phyloP scores from a whole-genome alignment of 1,284 basidiomycete species.

The Grifola frondosa region DNA sequence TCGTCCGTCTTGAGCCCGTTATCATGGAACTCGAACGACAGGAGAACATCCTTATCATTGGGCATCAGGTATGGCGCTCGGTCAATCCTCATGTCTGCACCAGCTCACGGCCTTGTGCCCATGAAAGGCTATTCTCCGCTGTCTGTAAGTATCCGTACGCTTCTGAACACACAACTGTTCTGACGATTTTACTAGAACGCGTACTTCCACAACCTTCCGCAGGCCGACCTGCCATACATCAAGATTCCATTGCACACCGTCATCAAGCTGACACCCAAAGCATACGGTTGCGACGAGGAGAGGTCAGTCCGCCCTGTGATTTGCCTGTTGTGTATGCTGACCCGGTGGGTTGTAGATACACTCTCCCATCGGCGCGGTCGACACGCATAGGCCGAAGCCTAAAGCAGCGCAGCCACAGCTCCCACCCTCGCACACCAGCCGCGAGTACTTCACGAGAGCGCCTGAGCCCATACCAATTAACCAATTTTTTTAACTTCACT shows the following conservation, averaged over 20 bases:
- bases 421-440: conserved; percentile 33
- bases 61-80: conserved; percentile 72
- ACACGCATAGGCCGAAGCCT: conserved; percentile 93
- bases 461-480: no score
- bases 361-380: conserved; percentile 86
- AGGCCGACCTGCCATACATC: conserved; percentile 96
- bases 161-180: not conserved
- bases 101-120: conserved; percentile 11
- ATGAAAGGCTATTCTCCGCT: conserved; percentile 91
- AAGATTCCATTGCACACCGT: conserved; percentile 97
- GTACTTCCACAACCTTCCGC: conserved; percentile 91
- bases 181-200: conserved; percentile 84
- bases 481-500: no score
- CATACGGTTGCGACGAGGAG: conserved; percentile 98
- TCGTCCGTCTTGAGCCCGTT: conserved; percentile 94
- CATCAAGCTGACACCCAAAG: conserved; percentile 97
- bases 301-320: conserved; percentile 47
- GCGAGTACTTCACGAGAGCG: conserved; percentile 33
- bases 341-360: conserved; percentile 51
- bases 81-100: not conserved
- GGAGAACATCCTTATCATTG: conserved; percentile 95
- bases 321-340: not conserved
- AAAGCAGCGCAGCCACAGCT: conserved; percentile 15
- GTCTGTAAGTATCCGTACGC: conserved; percentile 58
- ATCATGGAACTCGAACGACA: conserved; percentile 99